A percentile compares a stretch with the other conserved stretches of the same genome.
Evolutionary conservation across 2,329 filamentous ascomycete species (phyloP).

Genomic region (Microdochium trichocladiopsis): DNA sequence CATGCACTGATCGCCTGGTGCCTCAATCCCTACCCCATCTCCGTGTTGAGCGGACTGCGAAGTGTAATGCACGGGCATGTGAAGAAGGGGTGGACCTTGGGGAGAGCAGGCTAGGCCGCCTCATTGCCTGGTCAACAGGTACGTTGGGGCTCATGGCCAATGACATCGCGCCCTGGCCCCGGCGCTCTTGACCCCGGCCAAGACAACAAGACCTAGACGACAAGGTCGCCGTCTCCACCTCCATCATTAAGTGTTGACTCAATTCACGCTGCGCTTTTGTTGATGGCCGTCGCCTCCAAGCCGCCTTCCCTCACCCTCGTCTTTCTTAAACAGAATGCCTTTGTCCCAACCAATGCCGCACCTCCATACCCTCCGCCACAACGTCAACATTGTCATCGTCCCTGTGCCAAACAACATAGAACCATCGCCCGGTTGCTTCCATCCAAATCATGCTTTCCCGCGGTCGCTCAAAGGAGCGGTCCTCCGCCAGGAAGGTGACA

Average conservation of each 20-base stretch:
- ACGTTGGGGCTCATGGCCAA: neutral
- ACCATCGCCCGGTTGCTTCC: neutral
- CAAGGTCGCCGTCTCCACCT: neutral
- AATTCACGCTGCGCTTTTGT: too few relatives aligned
- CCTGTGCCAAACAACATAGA: neutral
- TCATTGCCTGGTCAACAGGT: neutral
- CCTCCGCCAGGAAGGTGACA: slow-evolving; percentile 43
- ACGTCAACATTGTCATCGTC: neutral
- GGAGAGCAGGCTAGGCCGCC: neutral
- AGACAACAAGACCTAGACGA: slow-evolving; percentile 1
- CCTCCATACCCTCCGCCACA: too few relatives aligned
- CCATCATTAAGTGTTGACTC: neutral
- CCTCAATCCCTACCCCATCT: neutral
- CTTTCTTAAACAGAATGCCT: too few relatives aligned
- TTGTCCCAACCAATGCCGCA: too few relatives aligned
- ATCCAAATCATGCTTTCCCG: slow-evolving; percentile 11
- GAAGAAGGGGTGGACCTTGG: neutral
- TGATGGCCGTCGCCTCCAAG: too few relatives aligned
- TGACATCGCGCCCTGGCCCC: neutral
- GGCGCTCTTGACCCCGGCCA: slow-evolving; percentile 1
- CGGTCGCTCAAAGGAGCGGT: slow-evolving; percentile 22
- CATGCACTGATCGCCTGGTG: neutral
- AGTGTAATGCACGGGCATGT: too few relatives aligned
- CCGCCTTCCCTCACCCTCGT: too few relatives aligned
- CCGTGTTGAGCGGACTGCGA: too few relatives aligned